These are phyloP conservation scores for Fusarium sp. DNA, from an alignment of 2,329 filamentous ascomycete species.

Conservation along the genomic window DNA sequence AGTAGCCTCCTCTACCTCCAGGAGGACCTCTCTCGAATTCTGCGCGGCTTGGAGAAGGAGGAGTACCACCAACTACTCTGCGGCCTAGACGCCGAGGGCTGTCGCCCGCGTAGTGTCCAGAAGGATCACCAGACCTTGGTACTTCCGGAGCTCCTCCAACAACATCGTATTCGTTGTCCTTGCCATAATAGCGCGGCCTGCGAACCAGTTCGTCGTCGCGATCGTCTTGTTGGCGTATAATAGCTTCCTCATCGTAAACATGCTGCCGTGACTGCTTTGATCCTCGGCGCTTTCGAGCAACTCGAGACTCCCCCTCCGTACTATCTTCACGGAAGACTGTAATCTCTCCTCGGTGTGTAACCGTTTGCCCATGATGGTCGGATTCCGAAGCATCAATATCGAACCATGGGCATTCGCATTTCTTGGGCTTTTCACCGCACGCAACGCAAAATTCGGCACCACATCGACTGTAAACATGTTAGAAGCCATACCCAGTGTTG, in stretches of 20 bases:
- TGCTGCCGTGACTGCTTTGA: conserved; percentile 45
- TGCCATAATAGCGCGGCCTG: conserved; percentile 50
- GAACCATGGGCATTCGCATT: conserved; percentile 86
- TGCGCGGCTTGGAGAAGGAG: conserved; percentile 43
- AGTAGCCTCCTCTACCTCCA: conserved; percentile 57
- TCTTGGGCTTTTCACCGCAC: conserved; percentile 86
- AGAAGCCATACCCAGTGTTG: conserved; percentile 14
- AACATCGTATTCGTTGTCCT: conserved; percentile 58
- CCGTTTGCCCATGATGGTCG: conserved; percentile 68
- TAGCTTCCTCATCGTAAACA: conserved; percentile 63
- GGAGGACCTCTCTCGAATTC: conserved; percentile 44
- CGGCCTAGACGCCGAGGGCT: conserved; percentile 61
- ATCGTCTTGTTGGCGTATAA: conserved; percentile 61
- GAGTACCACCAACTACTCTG: conserved; percentile 44
- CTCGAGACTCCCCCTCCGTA: conserved; percentile 51
- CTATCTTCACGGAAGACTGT: conserved; percentile 44
- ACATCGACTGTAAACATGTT: conserved; percentile 69
- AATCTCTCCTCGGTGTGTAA: conserved; percentile 54
- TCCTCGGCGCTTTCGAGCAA: conserved; percentile 39
- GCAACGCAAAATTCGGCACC: conserved; percentile 89
- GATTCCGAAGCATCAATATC: conserved; percentile 69
- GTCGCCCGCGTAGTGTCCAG: conserved; percentile 70
- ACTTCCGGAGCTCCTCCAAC: conserved; percentile 54
- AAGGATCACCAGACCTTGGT: conserved; percentile 64
- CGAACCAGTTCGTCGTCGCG: conserved; percentile 58